These are phyloP conservation scores for Backusella psychrophila DNA, from an alignment of 192 early-diverging fungal species.

Conservation along the genomic window DNA sequence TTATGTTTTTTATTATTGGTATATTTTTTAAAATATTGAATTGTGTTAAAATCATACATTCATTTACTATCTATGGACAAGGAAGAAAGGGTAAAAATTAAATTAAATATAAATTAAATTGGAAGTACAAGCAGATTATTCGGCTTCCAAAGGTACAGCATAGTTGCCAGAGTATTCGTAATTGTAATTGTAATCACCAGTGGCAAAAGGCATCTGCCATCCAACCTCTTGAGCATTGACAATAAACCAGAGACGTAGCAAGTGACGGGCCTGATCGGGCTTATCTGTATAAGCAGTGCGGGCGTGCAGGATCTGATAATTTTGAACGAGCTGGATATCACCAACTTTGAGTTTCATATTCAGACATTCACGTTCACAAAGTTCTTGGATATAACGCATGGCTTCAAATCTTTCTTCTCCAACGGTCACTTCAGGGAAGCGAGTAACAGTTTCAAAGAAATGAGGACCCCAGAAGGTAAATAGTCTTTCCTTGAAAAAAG, in stretches of 20 bases:
- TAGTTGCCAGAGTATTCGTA: constrained; percentile 12
- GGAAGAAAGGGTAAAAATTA: neutral
- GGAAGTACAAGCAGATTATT: constrained; percentile 13
- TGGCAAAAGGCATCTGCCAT: constrained; percentile 25
- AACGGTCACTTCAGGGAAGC: constrained; percentile 26
- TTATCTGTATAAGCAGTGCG: constrained; percentile 29
- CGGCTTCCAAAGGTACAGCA: constrained; percentile 27
- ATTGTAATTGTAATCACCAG: constrained; percentile 17
- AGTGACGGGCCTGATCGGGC: constrained; percentile 19
- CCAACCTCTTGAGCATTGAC: constrained; percentile 20
- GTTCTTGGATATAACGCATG: constrained; percentile 37
- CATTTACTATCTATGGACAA: neutral
- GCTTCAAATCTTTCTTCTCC: constrained; percentile 35
- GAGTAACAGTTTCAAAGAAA: constrained; percentile 38
- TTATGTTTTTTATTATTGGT: neutral
- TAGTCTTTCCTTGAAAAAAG: constrained; percentile 22
- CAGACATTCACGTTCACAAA: constrained; percentile 27
- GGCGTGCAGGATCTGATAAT: constrained; percentile 40
- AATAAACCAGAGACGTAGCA: constrained; percentile 35
- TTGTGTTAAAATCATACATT: neutral
- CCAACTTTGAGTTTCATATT: constrained; percentile 32
- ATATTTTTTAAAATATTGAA: neutral
- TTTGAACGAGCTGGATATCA: constrained; percentile 43
- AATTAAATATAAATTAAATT: neutral
- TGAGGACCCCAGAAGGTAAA: constrained; percentile 43